Base-by-base conservation (phyloP, 169 alveolate species). In the Blepharisma undulans region DNA sequence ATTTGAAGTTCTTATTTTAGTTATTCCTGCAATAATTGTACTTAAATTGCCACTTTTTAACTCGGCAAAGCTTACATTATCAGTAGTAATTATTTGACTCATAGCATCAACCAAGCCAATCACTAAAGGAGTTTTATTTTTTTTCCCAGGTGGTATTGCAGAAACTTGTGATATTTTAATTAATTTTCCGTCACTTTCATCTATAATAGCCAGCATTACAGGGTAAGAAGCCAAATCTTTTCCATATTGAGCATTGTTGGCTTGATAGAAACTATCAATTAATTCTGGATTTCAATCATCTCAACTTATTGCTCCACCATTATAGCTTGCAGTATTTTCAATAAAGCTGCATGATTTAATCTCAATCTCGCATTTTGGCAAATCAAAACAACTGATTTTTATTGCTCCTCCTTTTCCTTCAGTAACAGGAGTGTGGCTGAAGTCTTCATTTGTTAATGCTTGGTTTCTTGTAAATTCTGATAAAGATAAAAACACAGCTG, bases 201-300 rank as follows among this genome's bases (percentile, higher is more conserved):
- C 6, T 72, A 72, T 22, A 72, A 72, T 25, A 4, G 6, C 10
- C 10, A 72, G 30, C 6, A 5, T n/a, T 27, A 7, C 84, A 22
- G 90, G 71, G 48, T 86, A 66, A 6, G 90, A 66, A 18, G 90
- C 90, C 7, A 86, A 21, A 8, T 86, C 84, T 3, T n/a, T 27
- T 29, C 84, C 90, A 71, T 86, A 86, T 16, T 27, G 25, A 3
- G 90, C 80, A 4, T 7, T 8, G 48, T 86, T 86, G 18, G 4
- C 27, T 59, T 66, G 22, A 86, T 61, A 66, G 3, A 29, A 18
- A 18, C 14, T 59, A 59, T n/a, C 21, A 21, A 4, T 22, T 59
- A 29, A 4, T 12, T 7, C 66, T 86, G 90, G 90, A 5, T 48
- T 33, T 19, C n/a, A 21, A 8, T 21, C 48, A n/a, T 34, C 27